Conservation (phyloP, 106 monocot genomes). For the Alisma plantagoaquatica region DNA sequence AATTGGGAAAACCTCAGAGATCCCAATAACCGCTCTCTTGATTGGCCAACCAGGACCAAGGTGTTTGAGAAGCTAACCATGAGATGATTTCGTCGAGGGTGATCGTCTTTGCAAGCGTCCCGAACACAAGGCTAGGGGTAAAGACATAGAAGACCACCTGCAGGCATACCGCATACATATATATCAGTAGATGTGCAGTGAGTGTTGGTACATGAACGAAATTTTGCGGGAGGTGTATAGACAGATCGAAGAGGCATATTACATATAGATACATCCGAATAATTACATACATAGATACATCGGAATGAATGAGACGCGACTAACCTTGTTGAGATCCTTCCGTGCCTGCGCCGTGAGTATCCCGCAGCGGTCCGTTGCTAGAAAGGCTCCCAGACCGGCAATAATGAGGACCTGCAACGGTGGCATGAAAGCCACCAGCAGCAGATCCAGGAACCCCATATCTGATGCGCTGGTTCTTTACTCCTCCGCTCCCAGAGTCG, state of each 20-base stretch:
- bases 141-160: conserved; percentile 55
- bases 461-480: too few relatives aligned
- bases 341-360: conserved; percentile 30
- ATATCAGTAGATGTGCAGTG: background rate
- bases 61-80: conserved; percentile 28
- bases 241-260: too few relatives aligned
- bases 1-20: too few relatives aligned
- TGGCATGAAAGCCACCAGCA: conserved; percentile 53
- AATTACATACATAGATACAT: background rate
- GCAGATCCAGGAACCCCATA: conserved; percentile 53
- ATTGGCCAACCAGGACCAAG: too few relatives aligned
- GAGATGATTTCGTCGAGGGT: conserved; percentile 43
- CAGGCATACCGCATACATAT: background rate
- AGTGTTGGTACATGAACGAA: background rate
- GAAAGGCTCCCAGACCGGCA: conserved; percentile 55
- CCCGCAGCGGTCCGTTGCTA: conserved; percentile 28
- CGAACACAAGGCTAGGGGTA: conserved; percentile 38
- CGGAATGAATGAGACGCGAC: background rate
- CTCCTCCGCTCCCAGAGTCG: too few relatives aligned
- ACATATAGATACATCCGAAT: background rate
- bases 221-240: too few relatives aligned
- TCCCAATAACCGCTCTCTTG: too few relatives aligned
- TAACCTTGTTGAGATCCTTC: conserved; percentile 59
- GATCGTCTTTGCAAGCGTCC: conserved; percentile 41
- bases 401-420: conserved; percentile 53